Evolutionary conservation across 2,329 filamentous ascomycete species (phyloP).

Genomic region (Diaporthe helianthi): DNA sequence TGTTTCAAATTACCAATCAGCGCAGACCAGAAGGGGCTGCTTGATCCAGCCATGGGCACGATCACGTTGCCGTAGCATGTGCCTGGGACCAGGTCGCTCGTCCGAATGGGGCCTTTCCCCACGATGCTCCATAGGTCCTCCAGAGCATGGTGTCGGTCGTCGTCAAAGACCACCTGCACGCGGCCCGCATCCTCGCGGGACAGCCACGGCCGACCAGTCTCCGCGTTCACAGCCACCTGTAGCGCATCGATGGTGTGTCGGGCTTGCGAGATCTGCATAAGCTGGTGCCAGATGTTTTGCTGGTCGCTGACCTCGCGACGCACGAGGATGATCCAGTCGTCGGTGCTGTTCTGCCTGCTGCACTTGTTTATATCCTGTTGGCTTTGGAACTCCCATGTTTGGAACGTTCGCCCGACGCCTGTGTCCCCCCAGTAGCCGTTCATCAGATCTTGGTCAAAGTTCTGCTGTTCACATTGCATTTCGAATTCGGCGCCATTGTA

Average conservation of each 20-base stretch:
- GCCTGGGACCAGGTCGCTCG: not conserved
- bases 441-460: not conserved
- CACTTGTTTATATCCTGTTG: not conserved
- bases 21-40: constrained; percentile 6
- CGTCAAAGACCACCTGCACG: constrained; percentile 7
- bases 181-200: not conserved
- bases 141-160: not conserved
- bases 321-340: not conserved
- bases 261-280: not conserved
- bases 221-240: not conserved
- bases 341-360: not conserved
- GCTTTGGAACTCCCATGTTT: not conserved
- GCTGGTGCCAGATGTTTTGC: constrained; percentile 17
- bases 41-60: not conserved
- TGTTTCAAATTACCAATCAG: not conserved
- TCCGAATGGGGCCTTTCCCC: not conserved
- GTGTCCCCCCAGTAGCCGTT: not conserved
- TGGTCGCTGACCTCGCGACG: not conserved
- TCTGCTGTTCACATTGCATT: not conserved
- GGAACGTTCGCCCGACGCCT: not conserved
- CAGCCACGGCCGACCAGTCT: not conserved
- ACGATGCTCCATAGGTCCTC: constrained; percentile 6
- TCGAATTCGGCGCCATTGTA: not conserved
- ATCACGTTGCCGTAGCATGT: constrained; percentile 14
- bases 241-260: not conserved